A percentile compares a stretch with the other conserved stretches of the same genome.
These are phyloP conservation scores for Acacia crassicarpa DNA, from an alignment of 306 rosid species.

Conservation along the genomic window DNA sequence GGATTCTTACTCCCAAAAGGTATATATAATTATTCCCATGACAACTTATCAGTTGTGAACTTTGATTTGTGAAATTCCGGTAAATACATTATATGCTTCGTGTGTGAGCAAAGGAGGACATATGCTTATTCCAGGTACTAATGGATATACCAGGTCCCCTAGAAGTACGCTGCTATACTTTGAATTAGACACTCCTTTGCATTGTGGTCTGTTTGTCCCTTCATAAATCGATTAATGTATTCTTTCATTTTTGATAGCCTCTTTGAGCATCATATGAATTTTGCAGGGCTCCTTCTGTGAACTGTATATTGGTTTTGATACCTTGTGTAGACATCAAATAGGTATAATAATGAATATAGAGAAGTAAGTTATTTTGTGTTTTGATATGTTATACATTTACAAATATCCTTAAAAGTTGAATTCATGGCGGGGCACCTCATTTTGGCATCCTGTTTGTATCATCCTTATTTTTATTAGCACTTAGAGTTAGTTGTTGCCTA, in stretches of 20 bases:
- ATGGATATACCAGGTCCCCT: neutral
- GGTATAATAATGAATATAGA: neutral
- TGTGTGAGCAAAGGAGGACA: neutral
- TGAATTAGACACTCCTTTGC: neutral
- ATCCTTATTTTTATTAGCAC: too few relatives aligned
- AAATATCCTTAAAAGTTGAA: neutral
- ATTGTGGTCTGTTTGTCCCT: neutral
- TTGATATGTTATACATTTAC: neutral
- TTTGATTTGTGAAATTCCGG: neutral
- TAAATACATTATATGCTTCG: constrained; percentile 1
- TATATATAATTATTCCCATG: constrained; percentile 45
- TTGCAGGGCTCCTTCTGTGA: neutral
- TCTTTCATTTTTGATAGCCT: neutral
- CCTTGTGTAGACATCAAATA: neutral
- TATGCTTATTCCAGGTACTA: neutral
- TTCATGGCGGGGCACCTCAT: neutral
- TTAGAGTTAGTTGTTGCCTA: too few relatives aligned
- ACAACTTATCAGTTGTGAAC: constrained; percentile 6
- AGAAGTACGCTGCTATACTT: neutral
- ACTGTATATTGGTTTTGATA: neutral
- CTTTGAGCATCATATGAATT: neutral
- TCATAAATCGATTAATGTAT: constrained; percentile 5
- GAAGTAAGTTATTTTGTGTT: neutral
- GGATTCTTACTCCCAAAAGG: constrained; percentile 97
- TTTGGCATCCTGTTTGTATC: neutral